Percentiles rank a stretch among this genome's conserved stretches.
Evolutionary conservation across 75 land plant genomes (phyloP).

Genomic region (Pseudotsuga menziesii): DNA sequence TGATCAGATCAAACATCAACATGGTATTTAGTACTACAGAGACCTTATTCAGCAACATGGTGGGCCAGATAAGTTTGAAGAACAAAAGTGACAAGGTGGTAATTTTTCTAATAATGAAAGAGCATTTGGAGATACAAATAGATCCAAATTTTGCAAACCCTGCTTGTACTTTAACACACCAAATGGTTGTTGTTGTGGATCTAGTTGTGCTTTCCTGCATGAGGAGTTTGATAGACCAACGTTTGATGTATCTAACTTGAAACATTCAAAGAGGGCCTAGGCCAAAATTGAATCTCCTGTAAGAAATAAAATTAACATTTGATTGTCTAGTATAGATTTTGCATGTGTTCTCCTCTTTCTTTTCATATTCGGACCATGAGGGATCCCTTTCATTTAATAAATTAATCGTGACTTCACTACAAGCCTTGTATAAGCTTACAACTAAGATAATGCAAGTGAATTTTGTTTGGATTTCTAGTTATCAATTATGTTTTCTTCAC

Average conservation of each 20-base stretch:
- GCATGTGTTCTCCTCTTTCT: not conserved
- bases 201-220: slow-evolving; percentile 61
- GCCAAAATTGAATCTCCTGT: not conserved
- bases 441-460: not conserved
- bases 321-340: not conserved
- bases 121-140: not conserved
- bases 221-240: slow-evolving; percentile 13
- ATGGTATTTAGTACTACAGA: slow-evolving; percentile 42
- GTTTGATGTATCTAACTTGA: not conserved
- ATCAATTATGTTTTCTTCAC: too few species aligned
- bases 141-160: slow-evolving; percentile 46
- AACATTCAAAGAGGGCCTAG: not conserved
- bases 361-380: not conserved
- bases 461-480: too few species aligned
- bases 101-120: not conserved
- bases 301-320: not conserved
- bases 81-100: slow-evolving; percentile 2
- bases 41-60: slow-evolving; percentile 77
- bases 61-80: slow-evolving; percentile 7
- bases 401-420: not conserved
- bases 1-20: not conserved
- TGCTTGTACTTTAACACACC: slow-evolving; percentile 67
- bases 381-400: too few species aligned
- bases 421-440: not conserved
- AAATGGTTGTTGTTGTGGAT: slow-evolving; percentile 77